Conservation (phyloP, 2,329 filamentous ascomycete genomes). For the Neopestalotiopsis sp. region DNA sequence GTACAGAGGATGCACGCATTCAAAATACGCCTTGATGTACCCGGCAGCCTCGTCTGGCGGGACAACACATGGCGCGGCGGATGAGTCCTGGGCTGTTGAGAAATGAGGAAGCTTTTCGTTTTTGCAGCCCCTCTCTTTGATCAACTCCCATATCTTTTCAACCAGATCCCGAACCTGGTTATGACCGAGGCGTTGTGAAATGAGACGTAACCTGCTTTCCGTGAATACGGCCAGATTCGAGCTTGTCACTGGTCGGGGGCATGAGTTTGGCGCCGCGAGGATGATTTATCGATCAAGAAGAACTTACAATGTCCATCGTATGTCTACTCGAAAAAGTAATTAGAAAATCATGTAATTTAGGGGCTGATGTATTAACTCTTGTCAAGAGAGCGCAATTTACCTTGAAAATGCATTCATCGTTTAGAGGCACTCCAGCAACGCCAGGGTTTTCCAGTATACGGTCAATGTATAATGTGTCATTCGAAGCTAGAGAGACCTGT, state of each 20-base stretch:
- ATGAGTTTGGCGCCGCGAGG: neutral
- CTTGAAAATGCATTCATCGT: conserved; percentile 15
- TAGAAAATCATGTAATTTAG: neutral
- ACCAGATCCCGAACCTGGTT: conserved; percentile 13
- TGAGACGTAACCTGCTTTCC: conserved; percentile 13
- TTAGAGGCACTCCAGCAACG: conserved; percentile 3
- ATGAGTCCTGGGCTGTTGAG: neutral
- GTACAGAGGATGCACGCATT: conserved; percentile 9
- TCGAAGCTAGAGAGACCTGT: neutral
- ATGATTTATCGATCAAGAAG: neutral
- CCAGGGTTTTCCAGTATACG: conserved; percentile 10
- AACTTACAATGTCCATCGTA: conserved; percentile 3
- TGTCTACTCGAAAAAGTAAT: neutral
- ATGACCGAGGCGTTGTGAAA: conserved; percentile 14
- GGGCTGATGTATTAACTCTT: no score
- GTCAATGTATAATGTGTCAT: conserved; percentile 14
- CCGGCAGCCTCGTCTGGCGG: neutral
- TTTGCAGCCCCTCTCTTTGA: neutral
- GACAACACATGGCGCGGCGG: neutral
- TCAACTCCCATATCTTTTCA: conserved; percentile 1
- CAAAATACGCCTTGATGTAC: conserved; percentile 12
- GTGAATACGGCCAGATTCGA: conserved; percentile 13
- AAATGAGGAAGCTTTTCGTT: neutral
- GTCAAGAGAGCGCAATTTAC: neutral
- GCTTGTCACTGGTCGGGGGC: neutral